A percentile compares a stretch with the other conserved stretches of the same genome.
Conservation (phyloP, 345 rosid species). For the Melastoma malabathricum region DNA sequence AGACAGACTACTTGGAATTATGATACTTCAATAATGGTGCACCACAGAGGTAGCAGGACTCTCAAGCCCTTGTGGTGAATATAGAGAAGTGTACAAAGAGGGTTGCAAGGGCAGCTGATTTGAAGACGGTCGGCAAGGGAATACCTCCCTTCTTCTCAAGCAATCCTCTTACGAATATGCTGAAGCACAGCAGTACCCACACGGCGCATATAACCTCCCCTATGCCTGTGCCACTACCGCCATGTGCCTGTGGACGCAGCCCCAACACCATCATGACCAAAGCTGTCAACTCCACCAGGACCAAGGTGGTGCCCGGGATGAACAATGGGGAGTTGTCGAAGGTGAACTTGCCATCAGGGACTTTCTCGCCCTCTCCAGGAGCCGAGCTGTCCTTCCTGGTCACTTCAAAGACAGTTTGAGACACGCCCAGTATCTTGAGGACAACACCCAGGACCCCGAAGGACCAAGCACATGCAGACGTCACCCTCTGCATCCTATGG, state of each 20-base stretch:
- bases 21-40: neutral
- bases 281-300: constrained; percentile 29
- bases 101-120: constrained; percentile 24
- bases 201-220: constrained; percentile 28
- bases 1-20: neutral
- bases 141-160: constrained; percentile 42
- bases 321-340: constrained; percentile 31
- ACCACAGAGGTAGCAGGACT: neutral
- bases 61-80: neutral
- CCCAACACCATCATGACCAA: constrained; percentile 6
- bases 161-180: constrained; percentile 36
- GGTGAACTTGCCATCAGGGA: constrained; percentile 12
- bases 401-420: constrained; percentile 34
- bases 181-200: constrained; percentile 26
- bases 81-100: constrained; percentile 13
- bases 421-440: constrained; percentile 31
- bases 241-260: constrained; percentile 2
- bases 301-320: constrained; percentile 37
- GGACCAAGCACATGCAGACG: constrained; percentile 22
- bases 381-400: constrained; percentile 31
- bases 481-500: constrained; percentile 20
- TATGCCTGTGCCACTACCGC: constrained; percentile 10
- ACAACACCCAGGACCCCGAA: constrained; percentile 19
- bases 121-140: constrained; percentile 35
- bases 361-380: constrained; percentile 1